A percentile compares a stretch with the other conserved stretches of the same genome.
Conservation (phyloP, 805 yeast species). For the Cyberlindnera sargentensis region DNA sequence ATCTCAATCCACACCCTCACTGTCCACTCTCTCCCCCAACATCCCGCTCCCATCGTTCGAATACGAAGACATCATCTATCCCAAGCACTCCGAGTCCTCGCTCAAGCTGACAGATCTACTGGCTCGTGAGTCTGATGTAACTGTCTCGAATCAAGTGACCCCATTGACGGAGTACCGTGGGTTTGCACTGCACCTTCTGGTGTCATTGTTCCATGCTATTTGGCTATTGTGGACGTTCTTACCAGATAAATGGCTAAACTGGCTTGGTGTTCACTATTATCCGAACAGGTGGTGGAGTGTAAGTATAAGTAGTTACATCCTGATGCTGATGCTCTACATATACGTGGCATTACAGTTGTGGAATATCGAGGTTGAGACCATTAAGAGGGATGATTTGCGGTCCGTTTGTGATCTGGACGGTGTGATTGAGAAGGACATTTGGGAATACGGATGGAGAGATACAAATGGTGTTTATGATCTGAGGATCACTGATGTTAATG, state of each 20-base stretch:
- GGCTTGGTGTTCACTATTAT: slow-evolving; percentile 55
- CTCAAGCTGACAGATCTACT: slow-evolving; percentile 39
- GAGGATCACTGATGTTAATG: slow-evolving; percentile 64
- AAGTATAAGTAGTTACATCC: slow-evolving; percentile 62
- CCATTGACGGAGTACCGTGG: slow-evolving; percentile 79
- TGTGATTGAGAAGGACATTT: slow-evolving; percentile 19
- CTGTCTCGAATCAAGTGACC: slow-evolving; percentile 45
- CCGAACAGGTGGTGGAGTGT: slow-evolving; percentile 93
- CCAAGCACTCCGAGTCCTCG: background rate
- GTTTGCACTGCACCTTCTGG: slow-evolving; percentile 70
- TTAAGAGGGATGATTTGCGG: slow-evolving; percentile 48
- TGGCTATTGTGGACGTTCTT: slow-evolving; percentile 71
- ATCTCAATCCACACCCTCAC: slow-evolving; percentile 2
- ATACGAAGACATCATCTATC: slow-evolving; percentile 17
- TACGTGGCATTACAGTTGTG: slow-evolving; percentile 67
- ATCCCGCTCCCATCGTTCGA: slow-evolving; percentile 6
- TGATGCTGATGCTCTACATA: slow-evolving; percentile 64
- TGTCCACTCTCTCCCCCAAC: background rate
- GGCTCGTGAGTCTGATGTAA: slow-evolving; percentile 62
- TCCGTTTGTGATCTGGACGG: slow-evolving; percentile 64
- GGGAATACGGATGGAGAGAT: slow-evolving; percentile 41
- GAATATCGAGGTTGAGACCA: slow-evolving; percentile 70
- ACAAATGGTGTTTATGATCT: slow-evolving; percentile 87
- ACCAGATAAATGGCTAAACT: slow-evolving; percentile 52
- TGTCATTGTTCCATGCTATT: slow-evolving; percentile 44